These are phyloP conservation scores for Diutina neorugosa DNA, from an alignment of 1,139 yeast species.

Conservation along the genomic window DNA sequence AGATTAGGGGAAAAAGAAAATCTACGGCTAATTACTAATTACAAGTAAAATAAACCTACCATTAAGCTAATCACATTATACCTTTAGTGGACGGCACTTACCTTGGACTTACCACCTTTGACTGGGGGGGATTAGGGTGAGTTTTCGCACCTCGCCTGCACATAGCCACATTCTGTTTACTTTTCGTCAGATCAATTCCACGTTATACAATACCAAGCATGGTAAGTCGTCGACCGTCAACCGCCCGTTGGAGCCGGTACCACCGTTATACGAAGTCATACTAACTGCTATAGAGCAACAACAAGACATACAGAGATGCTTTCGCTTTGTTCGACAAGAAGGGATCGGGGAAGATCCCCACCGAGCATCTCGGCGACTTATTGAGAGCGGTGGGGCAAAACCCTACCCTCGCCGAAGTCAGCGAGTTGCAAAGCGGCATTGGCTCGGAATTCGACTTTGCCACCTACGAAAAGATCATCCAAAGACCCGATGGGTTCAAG, in stretches of 20 bases:
- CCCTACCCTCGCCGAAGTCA: constrained; percentile 85
- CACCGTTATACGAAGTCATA: background rate
- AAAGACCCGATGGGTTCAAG: constrained; percentile 84
- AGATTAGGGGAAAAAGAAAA: too few species aligned
- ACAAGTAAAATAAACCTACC: too few species aligned
- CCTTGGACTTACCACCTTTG: too few species aligned
- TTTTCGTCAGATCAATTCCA: background rate
- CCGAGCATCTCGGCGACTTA: constrained; percentile 81
- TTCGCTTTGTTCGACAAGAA: constrained; percentile 94
- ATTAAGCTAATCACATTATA: too few species aligned
- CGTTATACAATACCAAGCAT: background rate
- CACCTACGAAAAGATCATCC: constrained; percentile 64
- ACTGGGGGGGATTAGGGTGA: background rate
- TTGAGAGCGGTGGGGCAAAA: constrained; percentile 96
- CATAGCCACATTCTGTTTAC: background rate
- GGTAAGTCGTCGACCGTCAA: background rate
- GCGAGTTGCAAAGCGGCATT: constrained; percentile 50
- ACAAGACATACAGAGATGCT: constrained; percentile 86
- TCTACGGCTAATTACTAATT: too few species aligned
- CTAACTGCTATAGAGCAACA: constrained; percentile 21
- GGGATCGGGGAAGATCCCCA: constrained; percentile 89
- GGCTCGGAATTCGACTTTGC: constrained; percentile 53
- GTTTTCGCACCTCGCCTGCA: background rate
- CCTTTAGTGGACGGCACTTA: too few species aligned
- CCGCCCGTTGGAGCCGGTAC: too few species aligned